A percentile compares a stretch with the other conserved stretches of the same genome.
These are phyloP conservation scores for Trichosporon asahii DNA, from an alignment of 1,284 basidiomycete genomes.

Conservation along the genomic window DNA sequence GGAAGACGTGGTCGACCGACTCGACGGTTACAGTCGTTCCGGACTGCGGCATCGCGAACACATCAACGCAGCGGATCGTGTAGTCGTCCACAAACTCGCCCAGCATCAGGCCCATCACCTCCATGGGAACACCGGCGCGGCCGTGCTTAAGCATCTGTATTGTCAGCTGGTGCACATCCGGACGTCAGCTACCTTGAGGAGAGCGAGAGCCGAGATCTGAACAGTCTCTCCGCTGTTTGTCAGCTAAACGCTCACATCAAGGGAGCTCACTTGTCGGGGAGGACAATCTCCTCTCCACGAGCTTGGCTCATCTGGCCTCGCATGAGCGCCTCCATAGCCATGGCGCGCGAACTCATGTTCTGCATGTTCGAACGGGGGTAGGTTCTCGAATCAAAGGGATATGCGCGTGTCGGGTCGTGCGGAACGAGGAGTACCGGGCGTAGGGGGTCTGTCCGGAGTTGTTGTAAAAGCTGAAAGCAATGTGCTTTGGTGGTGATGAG, in stretches of 20 bases:
- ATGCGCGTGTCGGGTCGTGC: neutral
- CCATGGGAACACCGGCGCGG: conserved; percentile 97
- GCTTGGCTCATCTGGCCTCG: conserved; percentile 16
- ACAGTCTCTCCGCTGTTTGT: conserved; percentile 72
- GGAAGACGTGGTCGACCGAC: conserved; percentile 98
- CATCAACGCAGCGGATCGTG: conserved; percentile 88
- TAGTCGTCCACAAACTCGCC: conserved; percentile 99
- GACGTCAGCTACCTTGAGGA: conserved; percentile 71
- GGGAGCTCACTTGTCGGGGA: conserved; percentile 51
- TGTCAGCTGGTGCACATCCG: neutral
- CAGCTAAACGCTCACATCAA: neutral
- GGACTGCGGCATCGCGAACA: conserved; percentile 99
- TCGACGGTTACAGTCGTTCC: conserved; percentile 98
- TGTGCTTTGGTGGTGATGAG: neutral
- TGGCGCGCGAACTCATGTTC: conserved; percentile 14
- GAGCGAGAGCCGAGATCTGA: conserved; percentile 88
- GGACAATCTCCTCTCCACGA: conserved; percentile 39
- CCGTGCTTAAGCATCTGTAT: conserved; percentile 97
- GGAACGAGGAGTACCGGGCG: neutral
- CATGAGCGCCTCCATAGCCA: conserved; percentile 17
- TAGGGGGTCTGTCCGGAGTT: neutral
- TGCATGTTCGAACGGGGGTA: neutral
- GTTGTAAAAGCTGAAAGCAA: neutral
- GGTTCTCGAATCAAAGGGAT: neutral
- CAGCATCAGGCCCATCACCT: conserved; percentile 99